phyloP scores from a whole-genome alignment of 768 basidiomycete species.

The Hygrocybe coccinea region DNA sequence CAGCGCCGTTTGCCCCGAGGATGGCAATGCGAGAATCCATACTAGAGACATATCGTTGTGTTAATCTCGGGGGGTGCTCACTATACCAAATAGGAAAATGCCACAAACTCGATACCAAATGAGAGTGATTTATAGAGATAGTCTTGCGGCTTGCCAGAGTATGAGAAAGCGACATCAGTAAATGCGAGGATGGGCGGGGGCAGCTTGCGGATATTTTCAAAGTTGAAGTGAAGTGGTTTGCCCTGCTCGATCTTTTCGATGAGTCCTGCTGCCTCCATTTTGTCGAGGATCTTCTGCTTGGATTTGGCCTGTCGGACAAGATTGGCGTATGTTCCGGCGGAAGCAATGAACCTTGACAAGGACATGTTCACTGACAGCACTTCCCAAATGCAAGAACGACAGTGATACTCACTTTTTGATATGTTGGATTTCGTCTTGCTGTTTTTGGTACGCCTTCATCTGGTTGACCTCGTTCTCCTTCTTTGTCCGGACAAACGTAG shows the following conservation, averaged over 20 bases:
- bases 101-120: constrained; percentile 91
- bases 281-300: constrained; percentile 99
- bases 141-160: constrained; percentile 84
- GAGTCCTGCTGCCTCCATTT: constrained; percentile 99
- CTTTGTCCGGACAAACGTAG: constrained; percentile 95
- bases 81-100: background rate
- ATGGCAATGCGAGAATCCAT: constrained; percentile 96
- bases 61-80: too few species aligned
- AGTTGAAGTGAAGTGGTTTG: constrained; percentile 82
- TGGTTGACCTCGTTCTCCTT: constrained; percentile 98
- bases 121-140: constrained; percentile 83
- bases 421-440: constrained; percentile 97
- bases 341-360: constrained; percentile 79
- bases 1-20: constrained; percentile 93
- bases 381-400: background rate
- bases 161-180: constrained; percentile 89
- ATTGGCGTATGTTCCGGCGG: constrained; percentile 99
- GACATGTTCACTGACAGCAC: constrained; percentile 7
- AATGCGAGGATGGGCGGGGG: constrained; percentile 98
- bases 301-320: constrained; percentile 98
- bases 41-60: constrained; percentile 58
- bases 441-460: constrained; percentile 99
- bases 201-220: constrained; percentile 88
- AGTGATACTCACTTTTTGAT: constrained; percentile 78
- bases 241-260: constrained; percentile 83